Conservation (phyloP, 2,329 filamentous ascomycete species). For the Diplodia corticola region DNA sequence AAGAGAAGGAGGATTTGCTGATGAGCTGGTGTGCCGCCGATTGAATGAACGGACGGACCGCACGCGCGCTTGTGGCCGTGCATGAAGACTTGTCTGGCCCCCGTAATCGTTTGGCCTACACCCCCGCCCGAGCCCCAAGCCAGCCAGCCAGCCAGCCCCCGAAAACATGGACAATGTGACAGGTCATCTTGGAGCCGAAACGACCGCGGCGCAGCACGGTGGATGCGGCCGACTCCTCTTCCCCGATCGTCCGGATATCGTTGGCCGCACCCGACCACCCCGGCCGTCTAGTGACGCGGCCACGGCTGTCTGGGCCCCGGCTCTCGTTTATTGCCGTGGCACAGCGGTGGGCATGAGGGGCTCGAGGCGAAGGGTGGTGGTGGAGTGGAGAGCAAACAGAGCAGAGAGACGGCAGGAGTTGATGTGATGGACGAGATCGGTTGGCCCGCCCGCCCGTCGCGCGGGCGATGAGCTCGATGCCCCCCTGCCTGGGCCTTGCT, state of each 20-base stretch:
- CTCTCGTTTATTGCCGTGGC: not conserved
- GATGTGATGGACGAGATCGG: not conserved
- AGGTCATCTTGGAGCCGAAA: not conserved
- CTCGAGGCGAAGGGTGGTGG: too few relatives aligned
- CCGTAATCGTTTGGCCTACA: too few relatives aligned
- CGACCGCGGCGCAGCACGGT: conserved; percentile 6
- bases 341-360: not conserved
- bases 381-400: too few relatives aligned
- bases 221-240: not conserved
- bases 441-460: not conserved
- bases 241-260: not conserved
- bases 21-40: not conserved
- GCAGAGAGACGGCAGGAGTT: not conserved
- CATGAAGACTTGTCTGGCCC: not conserved
- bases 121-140: too few relatives aligned
- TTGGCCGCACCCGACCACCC: not conserved
- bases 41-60: not conserved
- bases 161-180: not conserved
- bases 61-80: conserved; percentile 1
- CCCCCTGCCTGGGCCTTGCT: not conserved
- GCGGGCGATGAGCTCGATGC: not conserved
- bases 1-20: not conserved
- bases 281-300: conserved; percentile 1
- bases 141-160: not conserved
- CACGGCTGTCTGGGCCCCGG: not conserved